These are phyloP conservation scores for Lasiodiplodia theobromae DNA, from an alignment of 2,329 filamentous ascomycete genomes.

Conservation along the genomic window DNA sequence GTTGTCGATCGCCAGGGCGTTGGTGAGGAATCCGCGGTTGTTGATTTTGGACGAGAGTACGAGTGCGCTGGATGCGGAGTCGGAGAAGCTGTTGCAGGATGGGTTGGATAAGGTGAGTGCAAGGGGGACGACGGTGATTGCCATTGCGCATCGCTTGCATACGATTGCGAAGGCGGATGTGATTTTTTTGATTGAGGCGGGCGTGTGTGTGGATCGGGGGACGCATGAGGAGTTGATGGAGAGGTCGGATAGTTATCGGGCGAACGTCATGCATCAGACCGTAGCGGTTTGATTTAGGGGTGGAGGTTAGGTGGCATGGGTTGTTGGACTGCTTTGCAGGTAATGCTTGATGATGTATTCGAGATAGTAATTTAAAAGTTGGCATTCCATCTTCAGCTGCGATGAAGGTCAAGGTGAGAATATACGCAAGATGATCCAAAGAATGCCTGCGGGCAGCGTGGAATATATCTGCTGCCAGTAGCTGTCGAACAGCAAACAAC, in stretches of 20 bases:
- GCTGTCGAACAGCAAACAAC: no score
- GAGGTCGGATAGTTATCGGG: constrained; percentile 58
- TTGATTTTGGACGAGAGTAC: constrained; percentile 52
- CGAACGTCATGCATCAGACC: constrained; percentile 60
- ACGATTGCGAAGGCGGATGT: constrained; percentile 52
- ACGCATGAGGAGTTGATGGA: constrained; percentile 58
- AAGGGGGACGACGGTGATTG: constrained; percentile 50
- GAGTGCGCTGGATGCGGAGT: constrained; percentile 53
- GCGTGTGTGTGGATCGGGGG: constrained; percentile 57
- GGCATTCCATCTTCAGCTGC: no score
- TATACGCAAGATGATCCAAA: no score
- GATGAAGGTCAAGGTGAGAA: no score
- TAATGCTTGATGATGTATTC: background rate
- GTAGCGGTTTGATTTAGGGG: constrained; percentile 38
- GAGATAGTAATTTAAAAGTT: background rate
- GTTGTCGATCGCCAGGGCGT: constrained; percentile 51
- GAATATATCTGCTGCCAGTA: no score
- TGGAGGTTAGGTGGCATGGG: background rate
- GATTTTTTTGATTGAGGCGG: constrained; percentile 55
- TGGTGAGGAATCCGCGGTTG: constrained; percentile 51
- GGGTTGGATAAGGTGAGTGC: constrained; percentile 46
- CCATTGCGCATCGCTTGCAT: constrained; percentile 53
- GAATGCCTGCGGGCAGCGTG: no score
- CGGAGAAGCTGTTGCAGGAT: constrained; percentile 49
- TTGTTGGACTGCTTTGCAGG: background rate